Conservation (phyloP, 139 green algal species). For the Haematococcus lacustris region DNA sequence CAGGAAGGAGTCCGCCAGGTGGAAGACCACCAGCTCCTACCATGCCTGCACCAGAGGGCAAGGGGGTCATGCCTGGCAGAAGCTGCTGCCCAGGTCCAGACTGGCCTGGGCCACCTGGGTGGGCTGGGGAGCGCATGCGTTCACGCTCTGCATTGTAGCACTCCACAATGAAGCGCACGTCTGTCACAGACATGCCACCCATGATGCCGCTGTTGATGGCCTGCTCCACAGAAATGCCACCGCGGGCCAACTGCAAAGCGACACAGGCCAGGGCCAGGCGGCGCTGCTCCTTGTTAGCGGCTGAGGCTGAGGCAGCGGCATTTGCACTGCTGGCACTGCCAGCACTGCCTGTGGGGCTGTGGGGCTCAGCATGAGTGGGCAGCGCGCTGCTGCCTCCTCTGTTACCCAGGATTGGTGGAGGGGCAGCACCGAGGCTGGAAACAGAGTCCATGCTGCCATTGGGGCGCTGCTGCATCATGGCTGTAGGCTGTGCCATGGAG, state of each 20-base stretch:
- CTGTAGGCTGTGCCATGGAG: too few relatives aligned
- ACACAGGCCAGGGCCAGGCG: slow-evolving; percentile 40
- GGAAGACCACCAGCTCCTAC: too few relatives aligned
- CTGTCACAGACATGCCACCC: slow-evolving; percentile 39
- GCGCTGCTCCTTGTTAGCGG: slow-evolving; percentile 16
- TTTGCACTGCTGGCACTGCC: not conserved
- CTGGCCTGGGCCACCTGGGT: too few relatives aligned
- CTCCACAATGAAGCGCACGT: slow-evolving; percentile 46
- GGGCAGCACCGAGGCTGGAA: not conserved
- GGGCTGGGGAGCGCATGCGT: too few relatives aligned
- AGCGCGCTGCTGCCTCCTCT: not conserved
- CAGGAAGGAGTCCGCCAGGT: too few relatives aligned
- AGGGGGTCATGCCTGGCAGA: too few relatives aligned
- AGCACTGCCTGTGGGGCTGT: not conserved
- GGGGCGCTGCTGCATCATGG: not conserved
- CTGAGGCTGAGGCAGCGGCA: too few relatives aligned
- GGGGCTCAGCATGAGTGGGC: not conserved
- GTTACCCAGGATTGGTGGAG: not conserved
- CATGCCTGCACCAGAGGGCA: too few relatives aligned
- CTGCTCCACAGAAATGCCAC: slow-evolving; percentile 35
- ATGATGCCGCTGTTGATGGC: slow-evolving; percentile 45
- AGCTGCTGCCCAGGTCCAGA: too few relatives aligned
- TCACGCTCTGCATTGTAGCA: slow-evolving; percentile 34
- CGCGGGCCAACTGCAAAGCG: slow-evolving; percentile 34
- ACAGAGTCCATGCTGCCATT: not conserved